phyloP scores from a whole-genome alignment of 2,329 filamentous ascomycete species.

The Dothistroma pini region DNA sequence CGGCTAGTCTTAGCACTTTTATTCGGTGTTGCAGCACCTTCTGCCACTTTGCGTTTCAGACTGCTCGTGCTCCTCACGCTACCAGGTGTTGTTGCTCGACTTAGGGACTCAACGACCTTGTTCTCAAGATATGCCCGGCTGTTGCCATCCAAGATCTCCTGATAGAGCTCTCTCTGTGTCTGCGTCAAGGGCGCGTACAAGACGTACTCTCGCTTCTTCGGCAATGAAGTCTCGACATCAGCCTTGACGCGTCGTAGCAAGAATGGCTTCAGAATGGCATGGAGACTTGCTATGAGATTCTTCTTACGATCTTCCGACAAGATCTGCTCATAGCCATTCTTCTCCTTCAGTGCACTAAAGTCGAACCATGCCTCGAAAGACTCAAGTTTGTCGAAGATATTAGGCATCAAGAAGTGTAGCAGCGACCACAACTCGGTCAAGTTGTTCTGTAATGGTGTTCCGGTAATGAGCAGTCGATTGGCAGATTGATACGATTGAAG shows the following conservation, averaged over 20 bases:
- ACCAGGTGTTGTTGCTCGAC: conserved; percentile 48
- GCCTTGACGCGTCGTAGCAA: conserved; percentile 84
- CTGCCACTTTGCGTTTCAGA: conserved; percentile 55
- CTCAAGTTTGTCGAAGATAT: conserved; percentile 88
- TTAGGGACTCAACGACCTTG: conserved; percentile 67
- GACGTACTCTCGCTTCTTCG: conserved; percentile 95
- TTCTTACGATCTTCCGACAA: conserved; percentile 74
- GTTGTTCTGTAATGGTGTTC: conserved; percentile 94
- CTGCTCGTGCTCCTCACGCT: conserved; percentile 43
- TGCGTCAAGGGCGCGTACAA: conserved; percentile 87
- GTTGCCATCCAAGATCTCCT: conserved; percentile 62
- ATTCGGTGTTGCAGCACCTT: conserved; percentile 45
- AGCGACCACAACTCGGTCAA: conserved; percentile 92
- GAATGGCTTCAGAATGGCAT: conserved; percentile 88
- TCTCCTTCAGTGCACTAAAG: conserved; percentile 86
- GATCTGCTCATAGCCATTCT: conserved; percentile 72
- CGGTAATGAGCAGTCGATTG: conserved; percentile 87
- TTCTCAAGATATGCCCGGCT: conserved; percentile 62
- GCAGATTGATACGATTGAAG: conserved; percentile 85
- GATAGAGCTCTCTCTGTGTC: conserved; percentile 87
- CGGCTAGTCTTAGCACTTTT: conserved; percentile 76
- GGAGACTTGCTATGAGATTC: conserved; percentile 79
- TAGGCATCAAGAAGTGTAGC: conserved; percentile 86
- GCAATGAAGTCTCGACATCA: conserved; percentile 86
- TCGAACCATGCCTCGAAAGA: conserved; percentile 97